Conservation (phyloP, 2,329 filamentous ascomycete species). For the Aspergillus texensis region DNA sequence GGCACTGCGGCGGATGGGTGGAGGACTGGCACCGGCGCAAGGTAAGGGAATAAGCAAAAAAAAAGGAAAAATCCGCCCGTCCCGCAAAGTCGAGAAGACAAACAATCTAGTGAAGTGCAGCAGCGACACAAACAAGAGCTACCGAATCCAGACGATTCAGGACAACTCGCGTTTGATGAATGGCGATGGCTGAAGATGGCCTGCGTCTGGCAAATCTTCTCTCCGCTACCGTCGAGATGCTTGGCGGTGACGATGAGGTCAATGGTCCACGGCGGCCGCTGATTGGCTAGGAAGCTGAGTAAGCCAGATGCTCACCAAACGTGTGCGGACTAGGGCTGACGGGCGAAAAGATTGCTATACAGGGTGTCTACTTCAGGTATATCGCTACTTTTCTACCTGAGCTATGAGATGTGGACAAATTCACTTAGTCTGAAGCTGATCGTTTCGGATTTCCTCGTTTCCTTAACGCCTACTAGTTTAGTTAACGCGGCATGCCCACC, state of each 20-base stretch:
- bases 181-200: constrained; percentile 8
- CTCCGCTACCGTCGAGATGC: constrained; percentile 17
- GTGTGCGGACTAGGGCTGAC: constrained; percentile 7
- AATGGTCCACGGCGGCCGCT: constrained; percentile 14
- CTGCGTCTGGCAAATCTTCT: constrained; percentile 19
- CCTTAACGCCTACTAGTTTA: background rate
- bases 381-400: background rate
- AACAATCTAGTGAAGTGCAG: background rate
- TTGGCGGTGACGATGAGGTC: constrained; percentile 31
- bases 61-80: background rate
- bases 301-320: constrained; percentile 16
- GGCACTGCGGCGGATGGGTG: background rate
- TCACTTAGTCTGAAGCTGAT: background rate
- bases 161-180: constrained; percentile 11
- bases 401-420: background rate
- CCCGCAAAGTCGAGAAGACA: background rate
- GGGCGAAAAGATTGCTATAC: background rate
- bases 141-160: background rate
- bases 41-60: background rate
- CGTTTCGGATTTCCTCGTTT: background rate
- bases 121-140: background rate
- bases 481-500: constrained; percentile 4
- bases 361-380: background rate
- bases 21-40: constrained; percentile 1
- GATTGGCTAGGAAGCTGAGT: constrained; percentile 27